phyloP scores from a whole-genome alignment of 1,139 yeast genomes.

The Yamadazyma mexicana region DNA sequence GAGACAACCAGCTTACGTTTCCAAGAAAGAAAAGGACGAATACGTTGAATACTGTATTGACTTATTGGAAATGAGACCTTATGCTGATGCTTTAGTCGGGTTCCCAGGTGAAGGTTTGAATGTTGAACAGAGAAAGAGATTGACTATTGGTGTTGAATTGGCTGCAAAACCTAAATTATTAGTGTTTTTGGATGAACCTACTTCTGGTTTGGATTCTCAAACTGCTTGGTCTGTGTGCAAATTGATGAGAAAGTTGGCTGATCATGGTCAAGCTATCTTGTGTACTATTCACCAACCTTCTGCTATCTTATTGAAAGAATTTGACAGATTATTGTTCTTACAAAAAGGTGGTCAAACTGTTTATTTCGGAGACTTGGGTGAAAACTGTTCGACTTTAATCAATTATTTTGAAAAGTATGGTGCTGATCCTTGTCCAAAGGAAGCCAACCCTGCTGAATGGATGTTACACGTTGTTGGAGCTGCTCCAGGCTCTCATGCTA shows the following conservation, averaged over 20 bases:
- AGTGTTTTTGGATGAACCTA: slow-evolving; percentile 39
- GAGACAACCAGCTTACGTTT: slow-evolving; percentile 32
- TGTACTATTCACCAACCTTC: slow-evolving; percentile 48
- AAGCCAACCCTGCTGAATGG: slow-evolving; percentile 59
- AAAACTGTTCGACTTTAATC: slow-evolving; percentile 48
- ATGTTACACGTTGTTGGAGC: slow-evolving; percentile 54
- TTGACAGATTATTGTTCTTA: slow-evolving; percentile 37
- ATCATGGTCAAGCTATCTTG: slow-evolving; percentile 44
- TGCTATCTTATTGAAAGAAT: slow-evolving; percentile 36
- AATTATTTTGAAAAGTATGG: slow-evolving; percentile 61
- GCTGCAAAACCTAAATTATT: slow-evolving; percentile 41
- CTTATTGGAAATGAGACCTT: slow-evolving; percentile 35
- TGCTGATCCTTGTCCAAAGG: slow-evolving; percentile 40
- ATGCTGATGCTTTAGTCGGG: slow-evolving; percentile 41
- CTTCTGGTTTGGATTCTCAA: slow-evolving; percentile 44
- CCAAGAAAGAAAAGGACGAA: slow-evolving; percentile 30
- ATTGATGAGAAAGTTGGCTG: slow-evolving; percentile 42
- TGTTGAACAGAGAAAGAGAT: slow-evolving; percentile 38
- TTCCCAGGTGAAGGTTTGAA: slow-evolving; percentile 42
- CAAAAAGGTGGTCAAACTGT: slow-evolving; percentile 59
- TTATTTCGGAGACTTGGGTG: slow-evolving; percentile 67
- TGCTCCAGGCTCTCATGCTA: slow-evolving; percentile 37
- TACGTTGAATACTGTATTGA: slow-evolving; percentile 38
- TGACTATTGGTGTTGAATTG: slow-evolving; percentile 41
- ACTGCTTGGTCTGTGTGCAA: slow-evolving; percentile 47